Base-by-base conservation (phyloP, 2,329 filamentous ascomycete genomes). In the Phialophora verrucosa region DNA sequence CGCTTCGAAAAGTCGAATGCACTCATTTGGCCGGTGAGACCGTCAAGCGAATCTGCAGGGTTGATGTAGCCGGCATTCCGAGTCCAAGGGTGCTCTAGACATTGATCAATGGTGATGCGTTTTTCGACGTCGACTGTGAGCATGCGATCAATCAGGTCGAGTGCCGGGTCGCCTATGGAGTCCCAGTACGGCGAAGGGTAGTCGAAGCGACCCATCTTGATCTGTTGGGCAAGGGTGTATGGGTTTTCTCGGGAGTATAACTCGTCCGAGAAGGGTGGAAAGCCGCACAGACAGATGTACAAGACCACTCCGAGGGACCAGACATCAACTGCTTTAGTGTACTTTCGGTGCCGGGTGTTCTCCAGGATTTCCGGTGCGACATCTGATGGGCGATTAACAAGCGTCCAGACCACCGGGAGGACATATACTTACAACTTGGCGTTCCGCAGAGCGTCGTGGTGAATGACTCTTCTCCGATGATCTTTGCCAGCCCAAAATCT, bases 101-200 rank as follows among this genome's bases (percentile, higher is more conserved):
- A 98, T 73, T 96, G 88, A 70, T 98, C 93, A 67, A 99, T 88
- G 0, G 91, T 94, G 77, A 91, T 94, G 57, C 95, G 88, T 77
- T 90, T 87, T 31, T 92, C 88, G 2, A 92, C 89, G 70, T 97
- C 89, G 38, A 97, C 93, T 2, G 91, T 91, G 59, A 99, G 85
- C 95, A 99, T 99, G 50, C 85, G 86, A 77, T 99, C 95, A 71
- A 99, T 98, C 38, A 99, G 84, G 72, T 98, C 93, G 61, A 99
- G 83, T 7, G 94, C 95, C 62, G 90, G 86, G 71, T 98, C 93
- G 74, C 91, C 90, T 32, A 97, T 88, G 2, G 88, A 87, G 77
- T 96, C 92, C 93, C 93, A 99, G 78, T 98, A 98, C 0, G 95
- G 95, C 1, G 92, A 96, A 0, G 95, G 94, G 75, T 97, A 99